phyloP scores from a whole-genome alignment of 78 protist species.

The Dictyostelium capitatum region DNA sequence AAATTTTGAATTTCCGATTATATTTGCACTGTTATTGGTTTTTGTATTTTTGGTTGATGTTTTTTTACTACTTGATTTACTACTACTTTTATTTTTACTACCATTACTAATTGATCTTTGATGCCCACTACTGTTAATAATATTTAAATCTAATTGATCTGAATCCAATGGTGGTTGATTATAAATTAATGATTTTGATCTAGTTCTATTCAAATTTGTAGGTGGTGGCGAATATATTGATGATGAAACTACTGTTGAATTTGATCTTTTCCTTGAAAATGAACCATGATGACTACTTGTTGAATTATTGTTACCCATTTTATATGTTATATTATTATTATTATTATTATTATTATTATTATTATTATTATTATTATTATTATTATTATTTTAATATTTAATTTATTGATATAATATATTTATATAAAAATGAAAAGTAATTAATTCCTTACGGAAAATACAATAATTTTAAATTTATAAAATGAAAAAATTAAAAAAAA shows the following conservation, averaged over 20 bases:
- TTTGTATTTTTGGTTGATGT: conserved; percentile 1
- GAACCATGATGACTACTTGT: not conserved
- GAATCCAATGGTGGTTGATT: not conserved
- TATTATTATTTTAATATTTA: too few species aligned
- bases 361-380: not conserved
- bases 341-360: not conserved
- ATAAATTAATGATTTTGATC: conserved; percentile 36
- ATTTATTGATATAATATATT: too few species aligned
- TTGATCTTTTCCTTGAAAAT: conserved; percentile 29
- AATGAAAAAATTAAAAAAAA: too few species aligned
- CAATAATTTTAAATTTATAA: too few species aligned
- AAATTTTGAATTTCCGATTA: not conserved
- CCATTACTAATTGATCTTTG: not conserved
- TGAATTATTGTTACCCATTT: conserved; percentile 18
- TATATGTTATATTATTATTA: not conserved
- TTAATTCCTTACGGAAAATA: too few species aligned
- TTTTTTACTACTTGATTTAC: not conserved
- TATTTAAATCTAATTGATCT: not conserved
- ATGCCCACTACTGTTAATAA: not conserved
- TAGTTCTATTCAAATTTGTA: conserved; percentile 9
- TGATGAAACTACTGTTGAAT: conserved; percentile 11
- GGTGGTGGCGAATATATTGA: conserved; percentile 23
- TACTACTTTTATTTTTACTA: not conserved
- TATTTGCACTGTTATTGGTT: not conserved
- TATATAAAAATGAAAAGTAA: too few species aligned